phyloP scores from a whole-genome alignment of 73 alveolate genomes.

The Loxodes magnus region DNA sequence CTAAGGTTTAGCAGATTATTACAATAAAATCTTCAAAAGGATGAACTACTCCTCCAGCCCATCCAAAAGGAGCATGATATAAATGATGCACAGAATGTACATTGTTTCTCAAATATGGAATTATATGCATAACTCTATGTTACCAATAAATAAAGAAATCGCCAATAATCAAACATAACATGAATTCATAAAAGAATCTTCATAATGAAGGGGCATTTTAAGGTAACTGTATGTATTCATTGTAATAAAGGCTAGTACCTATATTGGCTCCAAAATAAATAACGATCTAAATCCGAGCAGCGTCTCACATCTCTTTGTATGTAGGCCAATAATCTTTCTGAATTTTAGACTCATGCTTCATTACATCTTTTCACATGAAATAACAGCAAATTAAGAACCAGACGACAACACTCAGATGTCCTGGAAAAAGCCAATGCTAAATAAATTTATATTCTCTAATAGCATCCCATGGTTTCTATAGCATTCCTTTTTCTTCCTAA shows the following conservation, averaged over 20 bases:
- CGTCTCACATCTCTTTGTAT: not conserved
- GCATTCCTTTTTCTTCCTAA: too few species aligned
- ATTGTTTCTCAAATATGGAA: not conserved
- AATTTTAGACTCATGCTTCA: not conserved
- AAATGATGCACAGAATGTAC: not conserved
- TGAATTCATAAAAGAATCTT: not conserved
- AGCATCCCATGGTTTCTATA: too few species aligned
- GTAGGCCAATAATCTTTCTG: not conserved
- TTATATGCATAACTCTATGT: not conserved
- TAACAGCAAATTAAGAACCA: not conserved
- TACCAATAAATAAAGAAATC: not conserved
- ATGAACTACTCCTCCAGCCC: not conserved
- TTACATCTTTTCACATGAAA: not conserved
- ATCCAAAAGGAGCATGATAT: not conserved
- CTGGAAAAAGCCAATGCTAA: not conserved
- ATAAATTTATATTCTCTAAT: too few species aligned
- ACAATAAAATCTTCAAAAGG: not conserved
- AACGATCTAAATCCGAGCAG: not conserved
- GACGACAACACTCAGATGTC: not conserved
- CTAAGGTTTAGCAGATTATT: not conserved
- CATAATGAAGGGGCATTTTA: not conserved
- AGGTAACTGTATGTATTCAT: not conserved
- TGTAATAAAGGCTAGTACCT: not conserved
- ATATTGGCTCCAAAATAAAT: not conserved
- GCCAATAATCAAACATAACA: not conserved